phyloP scores from a whole-genome alignment of 2,329 filamentous ascomycete species.

The Bisporella sp. region DNA sequence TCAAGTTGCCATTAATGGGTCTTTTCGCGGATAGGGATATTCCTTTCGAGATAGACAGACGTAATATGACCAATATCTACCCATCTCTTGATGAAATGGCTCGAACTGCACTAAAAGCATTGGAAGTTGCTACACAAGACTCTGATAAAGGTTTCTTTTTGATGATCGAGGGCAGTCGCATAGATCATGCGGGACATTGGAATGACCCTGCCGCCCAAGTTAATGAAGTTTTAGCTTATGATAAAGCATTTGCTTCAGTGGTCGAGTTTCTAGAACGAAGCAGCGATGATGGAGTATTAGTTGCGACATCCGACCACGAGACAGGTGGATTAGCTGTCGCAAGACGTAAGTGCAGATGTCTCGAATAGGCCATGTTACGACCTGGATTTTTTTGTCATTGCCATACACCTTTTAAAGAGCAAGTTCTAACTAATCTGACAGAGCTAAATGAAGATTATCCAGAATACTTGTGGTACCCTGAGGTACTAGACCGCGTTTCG shows the following conservation, averaged over 20 bases:
- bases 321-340: constrained; percentile 84
- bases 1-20: constrained; percentile 75
- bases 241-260: constrained; percentile 75
- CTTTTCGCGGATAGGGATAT: constrained; percentile 79
- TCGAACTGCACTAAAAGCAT: constrained; percentile 67
- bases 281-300: constrained; percentile 68
- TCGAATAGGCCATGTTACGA: neutral
- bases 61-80: constrained; percentile 69
- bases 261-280: constrained; percentile 76
- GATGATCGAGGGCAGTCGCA: constrained; percentile 95
- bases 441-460: constrained; percentile 56
- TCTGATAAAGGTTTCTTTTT: constrained; percentile 94
- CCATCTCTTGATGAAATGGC: constrained; percentile 92
- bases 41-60: constrained; percentile 88
- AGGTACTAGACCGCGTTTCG: constrained; percentile 72
- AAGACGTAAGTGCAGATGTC: constrained; percentile 48
- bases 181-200: constrained; percentile 87
- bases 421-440: constrained; percentile 17
- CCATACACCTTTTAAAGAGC: neutral
- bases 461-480: constrained; percentile 74
- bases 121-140: constrained; percentile 74
- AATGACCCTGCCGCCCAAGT: constrained; percentile 82
- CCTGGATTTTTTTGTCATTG: neutral
- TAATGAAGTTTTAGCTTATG: constrained; percentile 91
- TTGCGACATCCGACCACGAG: constrained; percentile 88